A percentile compares a stretch with the other conserved stretches of the same genome.
phyloP scores from a whole-genome alignment of 2,329 filamentous ascomycete species.

The Sporothrix globosa region DNA sequence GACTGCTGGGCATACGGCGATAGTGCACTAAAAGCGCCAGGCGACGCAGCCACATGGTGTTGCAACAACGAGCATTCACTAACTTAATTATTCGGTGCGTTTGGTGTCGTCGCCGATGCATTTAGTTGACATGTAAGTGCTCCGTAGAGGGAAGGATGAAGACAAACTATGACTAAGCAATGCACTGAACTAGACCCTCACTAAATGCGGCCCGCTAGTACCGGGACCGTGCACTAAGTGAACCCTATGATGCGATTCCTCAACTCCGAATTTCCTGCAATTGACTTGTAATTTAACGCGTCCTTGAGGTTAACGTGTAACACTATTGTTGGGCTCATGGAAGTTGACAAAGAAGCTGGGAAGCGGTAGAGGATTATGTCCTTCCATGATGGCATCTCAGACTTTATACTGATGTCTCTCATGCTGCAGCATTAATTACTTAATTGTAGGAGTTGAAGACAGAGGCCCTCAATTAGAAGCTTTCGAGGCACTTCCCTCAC shows the following conservation, averaged over 20 bases:
- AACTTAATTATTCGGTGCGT: not conserved
- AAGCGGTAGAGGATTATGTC: no score
- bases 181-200: not conserved
- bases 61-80: not conserved
- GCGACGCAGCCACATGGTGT: not conserved
- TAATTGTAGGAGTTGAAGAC: not conserved
- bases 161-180: not conserved
- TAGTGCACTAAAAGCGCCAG: not conserved
- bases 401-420: no score
- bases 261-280: not conserved
- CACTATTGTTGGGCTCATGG: no score
- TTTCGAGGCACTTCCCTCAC: constrained; percentile 3
- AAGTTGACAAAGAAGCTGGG: no score
- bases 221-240: not conserved
- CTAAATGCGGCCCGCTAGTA: constrained; percentile 20
- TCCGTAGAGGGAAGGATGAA: not conserved
- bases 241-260: not conserved
- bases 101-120: not conserved
- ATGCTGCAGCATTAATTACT: no score
- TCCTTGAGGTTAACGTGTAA: no score
- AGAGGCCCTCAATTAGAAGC: not conserved
- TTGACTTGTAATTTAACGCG: no score
- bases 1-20: not conserved
- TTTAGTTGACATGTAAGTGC: not conserved
- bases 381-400: no score